Evolutionary conservation across 1,284 basidiomycete genomes (phyloP), one percentile per base, ranked within the genome.

Genomic region (Sanghuangporus weigelae): DNA sequence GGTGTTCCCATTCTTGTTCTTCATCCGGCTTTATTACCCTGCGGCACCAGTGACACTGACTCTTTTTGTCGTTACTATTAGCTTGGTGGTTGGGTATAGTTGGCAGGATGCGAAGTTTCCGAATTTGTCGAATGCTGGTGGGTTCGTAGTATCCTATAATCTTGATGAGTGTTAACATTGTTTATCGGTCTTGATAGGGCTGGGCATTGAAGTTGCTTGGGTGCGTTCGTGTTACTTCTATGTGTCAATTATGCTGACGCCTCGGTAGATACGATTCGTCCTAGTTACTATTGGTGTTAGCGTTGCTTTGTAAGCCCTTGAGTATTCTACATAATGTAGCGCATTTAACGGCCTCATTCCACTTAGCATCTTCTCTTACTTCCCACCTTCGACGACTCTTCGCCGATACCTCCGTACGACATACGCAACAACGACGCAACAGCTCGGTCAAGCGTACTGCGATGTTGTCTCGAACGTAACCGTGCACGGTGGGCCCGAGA

Each of bases 11-110:
- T 79, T 87, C 71, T 81, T 90, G 70, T 86, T 86, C 69, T 84
- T 83, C 74, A 76, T 81, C 40, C 79, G 90, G 26, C 73, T 93
- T 23, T 89, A 95, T 73, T 90, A 84, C 79, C 89, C 92, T 0
- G 85, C 84, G 8, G 82, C 86, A 1, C 85, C 87, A 0, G 85
- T 93, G 78, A 86, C 81, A 46, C 85, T 85, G 60, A 79, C 93
- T 57, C 86, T 96, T 57, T 85, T 89, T 65, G 85, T 87, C 63
- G 85, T 94, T 0, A 93, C 92, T 0, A 74, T 82, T 14, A 80
- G 79, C 39, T 73, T 93, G 71, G 90, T 89, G 63, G 71, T 92
- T 51, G 91, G 90, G 2, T 92, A 87, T 72, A 90, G 86, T 12
- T 90, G 87, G 73, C 81, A 87, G 71, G 83, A 88, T 71, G 74